Percentiles rank a stretch among this genome's conserved stretches.
phyloP scores from a whole-genome alignment of 2,329 filamentous ascomycete species.

The Exophiala sp. region DNA sequence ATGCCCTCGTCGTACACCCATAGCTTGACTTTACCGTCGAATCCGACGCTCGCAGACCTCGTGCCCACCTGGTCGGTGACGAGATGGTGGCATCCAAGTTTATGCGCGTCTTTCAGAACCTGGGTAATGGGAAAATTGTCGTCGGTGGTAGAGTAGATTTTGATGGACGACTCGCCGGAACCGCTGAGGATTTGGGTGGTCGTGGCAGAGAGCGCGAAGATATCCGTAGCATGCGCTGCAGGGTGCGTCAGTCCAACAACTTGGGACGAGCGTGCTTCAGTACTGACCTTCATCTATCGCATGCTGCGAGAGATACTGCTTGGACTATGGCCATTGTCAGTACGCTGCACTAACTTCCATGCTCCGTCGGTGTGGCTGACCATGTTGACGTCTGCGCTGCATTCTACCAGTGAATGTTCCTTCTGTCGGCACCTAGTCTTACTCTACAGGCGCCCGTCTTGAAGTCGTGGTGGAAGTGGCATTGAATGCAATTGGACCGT shows the following conservation, averaged over 20 bases:
- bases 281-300: constrained; percentile 74
- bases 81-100: constrained; percentile 86
- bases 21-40: constrained; percentile 79
- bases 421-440: too few relatives aligned
- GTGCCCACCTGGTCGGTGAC: constrained; percentile 63
- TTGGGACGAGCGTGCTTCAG: constrained; percentile 20
- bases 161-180: constrained; percentile 75
- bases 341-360: constrained; percentile 11
- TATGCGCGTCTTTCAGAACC: constrained; percentile 72
- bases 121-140: constrained; percentile 71
- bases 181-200: constrained; percentile 69
- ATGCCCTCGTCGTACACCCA: constrained; percentile 60
- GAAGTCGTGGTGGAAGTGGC: neutral
- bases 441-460: too few relatives aligned
- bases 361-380: neutral
- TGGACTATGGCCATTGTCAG: constrained; percentile 58
- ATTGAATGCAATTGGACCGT: neutral
- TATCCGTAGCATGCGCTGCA: constrained; percentile 75
- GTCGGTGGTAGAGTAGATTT: constrained; percentile 72
- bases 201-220: constrained; percentile 77
- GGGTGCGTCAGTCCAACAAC: constrained; percentile 27
- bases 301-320: constrained; percentile 94
- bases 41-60: constrained; percentile 75
- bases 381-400: constrained; percentile 11
- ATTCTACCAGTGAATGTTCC: neutral